These are phyloP conservation scores for Teunomyces panamensis DNA, from an alignment of 805 yeast species.

Conservation along the genomic window DNA sequence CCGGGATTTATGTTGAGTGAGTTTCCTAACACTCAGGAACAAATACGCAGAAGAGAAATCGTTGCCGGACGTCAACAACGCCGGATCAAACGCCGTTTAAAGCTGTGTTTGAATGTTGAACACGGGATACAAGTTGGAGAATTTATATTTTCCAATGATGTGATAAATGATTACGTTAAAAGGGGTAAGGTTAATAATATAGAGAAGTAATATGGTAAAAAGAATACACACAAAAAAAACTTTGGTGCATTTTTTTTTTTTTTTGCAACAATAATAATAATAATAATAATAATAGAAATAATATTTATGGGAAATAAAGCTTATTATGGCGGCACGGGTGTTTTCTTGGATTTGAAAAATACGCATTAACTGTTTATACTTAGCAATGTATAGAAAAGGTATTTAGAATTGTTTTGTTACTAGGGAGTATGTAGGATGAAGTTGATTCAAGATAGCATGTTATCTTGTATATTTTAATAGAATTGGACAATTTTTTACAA, in stretches of 20 bases:
- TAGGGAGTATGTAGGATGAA: too few species aligned
- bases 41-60: constrained; percentile 15
- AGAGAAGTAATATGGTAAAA: background rate
- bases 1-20: constrained; percentile 41
- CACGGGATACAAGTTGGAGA: constrained; percentile 23
- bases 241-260: background rate
- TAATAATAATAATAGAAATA: background rate
- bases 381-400: background rate
- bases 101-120: constrained; percentile 19
- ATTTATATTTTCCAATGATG: constrained; percentile 29
- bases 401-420: too few species aligned
- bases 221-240: background rate
- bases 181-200: constrained; percentile 2
- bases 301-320: background rate
- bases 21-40: constrained; percentile 36
- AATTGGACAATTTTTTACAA: constrained; percentile 1
- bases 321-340: background rate
- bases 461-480: background rate
- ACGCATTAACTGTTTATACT: too few species aligned
- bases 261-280: background rate
- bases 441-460: background rate
- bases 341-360: background rate
- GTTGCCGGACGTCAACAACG: constrained; percentile 21
- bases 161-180: constrained; percentile 28
- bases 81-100: constrained; percentile 27